Base-by-base conservation (phyloP, 345 rosid species). In the Bruguiera parviflora region DNA sequence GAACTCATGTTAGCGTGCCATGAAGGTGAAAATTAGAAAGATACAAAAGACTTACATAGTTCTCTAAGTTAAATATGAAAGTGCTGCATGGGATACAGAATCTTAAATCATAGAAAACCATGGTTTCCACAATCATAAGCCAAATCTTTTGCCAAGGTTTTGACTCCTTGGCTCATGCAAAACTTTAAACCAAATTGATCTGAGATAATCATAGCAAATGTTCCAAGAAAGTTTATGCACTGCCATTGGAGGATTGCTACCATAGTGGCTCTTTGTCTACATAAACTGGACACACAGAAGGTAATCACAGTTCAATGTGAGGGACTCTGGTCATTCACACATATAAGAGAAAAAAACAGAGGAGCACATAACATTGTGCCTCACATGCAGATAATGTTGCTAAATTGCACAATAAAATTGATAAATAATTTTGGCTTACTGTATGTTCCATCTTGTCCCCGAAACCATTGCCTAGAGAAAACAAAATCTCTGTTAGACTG, bases 391-490 rank as follows among this genome's bases (percentile, higher is more conserved):
- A 57, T 20, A 58, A 39, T 39, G 47, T 37, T 29, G 68, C 58
- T 21, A 18, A 27, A 75, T 67, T 51, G 10, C 10, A 61, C 33
- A 24, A 56, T 65, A 49, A 49, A 64, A 69, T 52, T 53, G 60
- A 60, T 52, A 24, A 68, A 25, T 58, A 24, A 22, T 63, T 61
- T 71, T 71, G 47, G 47, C 99, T 88, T 84, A 95, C 99, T 89
- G 59, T 95, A 95, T 79, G 93, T 85, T 66, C 99, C 99, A 81
- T 95, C 99, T 81, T 90, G 98, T 61, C 91, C 92, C 66, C 82
- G 85, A 81, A 95, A 89, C 99, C 99, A 95, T 73, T 95, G 97
- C 72, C 99, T 85, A 60, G 97, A 89, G 86, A 88, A 95, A 68
- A 95, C 79, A 84, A 95, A 95, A 85, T 95, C 99, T 81, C 82